phyloP scores from a whole-genome alignment of 73 alveolate species.

The Paramecium octaurelia region DNA sequence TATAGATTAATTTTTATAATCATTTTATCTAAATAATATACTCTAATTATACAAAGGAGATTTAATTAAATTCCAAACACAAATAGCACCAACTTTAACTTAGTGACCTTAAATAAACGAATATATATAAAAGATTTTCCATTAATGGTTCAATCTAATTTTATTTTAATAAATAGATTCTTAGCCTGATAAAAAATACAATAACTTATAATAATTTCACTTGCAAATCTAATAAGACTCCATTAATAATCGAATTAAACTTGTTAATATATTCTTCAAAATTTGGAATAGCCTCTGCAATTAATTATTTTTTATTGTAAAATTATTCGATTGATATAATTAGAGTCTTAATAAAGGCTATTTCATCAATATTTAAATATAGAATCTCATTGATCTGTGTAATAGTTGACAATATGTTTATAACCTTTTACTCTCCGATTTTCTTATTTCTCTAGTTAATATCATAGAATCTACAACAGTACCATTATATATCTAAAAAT shows the following conservation, averaged over 20 bases:
- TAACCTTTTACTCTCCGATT: not conserved
- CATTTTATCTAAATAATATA: not conserved
- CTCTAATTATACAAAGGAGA: too few species aligned
- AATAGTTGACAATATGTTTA: not conserved
- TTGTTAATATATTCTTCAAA: not conserved
- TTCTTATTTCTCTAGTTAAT: not conserved
- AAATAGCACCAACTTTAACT: too few species aligned
- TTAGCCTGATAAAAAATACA: not conserved
- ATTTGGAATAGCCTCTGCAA: too few species aligned
- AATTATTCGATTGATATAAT: not conserved
- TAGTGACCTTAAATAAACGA: too few species aligned
- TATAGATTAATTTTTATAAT: not conserved
- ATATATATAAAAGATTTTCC: too few species aligned
- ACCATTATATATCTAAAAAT: not conserved
- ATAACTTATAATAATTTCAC: not conserved
- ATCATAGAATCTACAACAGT: not conserved
- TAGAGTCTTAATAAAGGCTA: not conserved
- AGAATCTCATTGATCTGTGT: not conserved
- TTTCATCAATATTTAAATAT: not conserved
- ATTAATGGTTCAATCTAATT: too few species aligned
- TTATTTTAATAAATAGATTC: too few species aligned
- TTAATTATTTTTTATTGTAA: not conserved
- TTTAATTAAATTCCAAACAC: too few species aligned
- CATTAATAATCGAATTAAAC: not conserved
- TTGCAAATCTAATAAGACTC: not conserved